Evolutionary conservation across 2,329 filamentous ascomycete genomes (phyloP).

Genomic region (Fusarium sp.): DNA sequence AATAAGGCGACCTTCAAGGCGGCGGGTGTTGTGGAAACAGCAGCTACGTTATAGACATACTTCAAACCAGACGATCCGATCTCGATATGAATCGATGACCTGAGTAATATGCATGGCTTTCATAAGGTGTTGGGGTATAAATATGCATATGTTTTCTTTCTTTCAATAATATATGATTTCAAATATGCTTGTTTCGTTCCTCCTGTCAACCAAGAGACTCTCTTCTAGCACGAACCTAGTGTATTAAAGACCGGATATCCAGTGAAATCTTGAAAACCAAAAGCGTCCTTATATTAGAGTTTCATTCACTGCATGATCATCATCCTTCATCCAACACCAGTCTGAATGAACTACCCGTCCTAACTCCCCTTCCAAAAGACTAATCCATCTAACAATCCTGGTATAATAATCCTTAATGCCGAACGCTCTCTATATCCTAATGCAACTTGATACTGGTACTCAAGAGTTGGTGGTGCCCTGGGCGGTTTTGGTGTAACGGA

Average conservation of each 20-base stretch:
- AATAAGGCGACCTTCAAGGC: slow-evolving; percentile 72
- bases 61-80: background rate
- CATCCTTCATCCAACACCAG: slow-evolving; percentile 17
- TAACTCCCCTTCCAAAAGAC: slow-evolving; percentile 15
- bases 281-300: slow-evolving; percentile 1
- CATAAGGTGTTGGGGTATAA: slow-evolving; percentile 38
- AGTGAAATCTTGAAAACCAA: background rate
- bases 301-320: slow-evolving; percentile 36
- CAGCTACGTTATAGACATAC: slow-evolving; percentile 59
- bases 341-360: slow-evolving; percentile 5
- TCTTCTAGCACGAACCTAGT: background rate
- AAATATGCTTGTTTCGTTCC: background rate
- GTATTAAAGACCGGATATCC: background rate
- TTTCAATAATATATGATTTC: slow-evolving; percentile 32
- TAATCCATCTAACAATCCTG: slow-evolving; percentile 11
- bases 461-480: slow-evolving; percentile 1
- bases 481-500: background rate
- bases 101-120: slow-evolving; percentile 26
- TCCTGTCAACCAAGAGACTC: background rate
- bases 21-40: slow-evolving; percentile 71
- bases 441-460: slow-evolving; percentile 12
- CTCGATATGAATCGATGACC: background rate
- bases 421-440: slow-evolving; percentile 11
- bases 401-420: slow-evolving; percentile 5
- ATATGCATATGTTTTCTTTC: slow-evolving; percentile 1